Percentiles rank a stretch among this genome's conserved stretches.
These are phyloP conservation scores for Zygosaccharomyces lentus DNA, from an alignment of 805 yeast species.

Conservation along the genomic window DNA sequence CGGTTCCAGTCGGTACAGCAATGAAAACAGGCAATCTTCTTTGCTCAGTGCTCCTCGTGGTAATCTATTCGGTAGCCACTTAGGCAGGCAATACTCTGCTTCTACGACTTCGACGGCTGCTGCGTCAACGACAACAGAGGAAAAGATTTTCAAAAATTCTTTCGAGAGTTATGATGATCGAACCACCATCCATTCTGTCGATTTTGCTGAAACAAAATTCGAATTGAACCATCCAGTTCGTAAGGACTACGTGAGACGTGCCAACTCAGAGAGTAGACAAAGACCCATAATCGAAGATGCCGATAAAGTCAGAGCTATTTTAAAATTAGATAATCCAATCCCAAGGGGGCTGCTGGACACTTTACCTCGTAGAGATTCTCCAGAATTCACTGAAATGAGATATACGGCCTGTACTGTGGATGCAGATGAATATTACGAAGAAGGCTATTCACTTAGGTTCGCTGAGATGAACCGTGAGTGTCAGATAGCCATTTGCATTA, in stretches of 20 bases:
- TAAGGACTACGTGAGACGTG: slow-evolving; percentile 42
- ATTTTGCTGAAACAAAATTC: slow-evolving; percentile 36
- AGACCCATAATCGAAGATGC: slow-evolving; percentile 41
- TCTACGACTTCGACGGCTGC: slow-evolving; percentile 29
- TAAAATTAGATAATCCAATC: slow-evolving; percentile 89
- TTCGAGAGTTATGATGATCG: slow-evolving; percentile 47
- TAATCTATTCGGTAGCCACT: slow-evolving; percentile 9
- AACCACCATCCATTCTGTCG: slow-evolving; percentile 33
- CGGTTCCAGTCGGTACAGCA: slow-evolving; percentile 21
- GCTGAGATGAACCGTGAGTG: slow-evolving; percentile 86
- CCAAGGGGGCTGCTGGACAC: slow-evolving; percentile 84
- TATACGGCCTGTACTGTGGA: slow-evolving; percentile 95
- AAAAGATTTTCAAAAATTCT: slow-evolving; percentile 47
- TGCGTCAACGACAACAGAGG: slow-evolving; percentile 21
- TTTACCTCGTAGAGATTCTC: slow-evolving; percentile 80
- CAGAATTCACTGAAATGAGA: slow-evolving; percentile 93
- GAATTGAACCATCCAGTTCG: slow-evolving; percentile 36
- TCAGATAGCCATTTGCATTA: slow-evolving; percentile 85
- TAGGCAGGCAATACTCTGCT: slow-evolving; percentile 21
- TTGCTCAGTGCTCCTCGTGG: slow-evolving; percentile 9
- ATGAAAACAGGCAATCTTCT: slow-evolving; percentile 12
- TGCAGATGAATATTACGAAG: slow-evolving; percentile 75
- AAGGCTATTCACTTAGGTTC: slow-evolving; percentile 83
- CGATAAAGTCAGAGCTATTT: slow-evolving; percentile 57
- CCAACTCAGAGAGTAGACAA: slow-evolving; percentile 64